phyloP scores from a whole-genome alignment of 208 protist genomes.

The Trichomonas gallinae region DNA sequence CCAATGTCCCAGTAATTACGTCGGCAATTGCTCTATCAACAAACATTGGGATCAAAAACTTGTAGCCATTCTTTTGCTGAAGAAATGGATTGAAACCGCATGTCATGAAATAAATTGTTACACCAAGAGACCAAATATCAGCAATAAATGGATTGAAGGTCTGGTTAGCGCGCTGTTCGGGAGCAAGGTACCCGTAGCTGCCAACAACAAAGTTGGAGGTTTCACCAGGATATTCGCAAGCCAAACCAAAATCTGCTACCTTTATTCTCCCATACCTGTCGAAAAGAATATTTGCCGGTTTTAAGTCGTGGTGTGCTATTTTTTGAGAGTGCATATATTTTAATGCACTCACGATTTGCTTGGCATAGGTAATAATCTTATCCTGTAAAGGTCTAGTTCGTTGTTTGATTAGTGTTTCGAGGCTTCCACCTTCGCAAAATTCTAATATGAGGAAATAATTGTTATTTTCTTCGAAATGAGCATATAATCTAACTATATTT shows the following conservation, averaged over 20 bases:
- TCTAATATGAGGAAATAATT: not conserved
- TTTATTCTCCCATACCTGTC: not conserved
- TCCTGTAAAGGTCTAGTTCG: not conserved
- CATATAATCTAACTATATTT: not conserved
- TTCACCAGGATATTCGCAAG: not conserved
- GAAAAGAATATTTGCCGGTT: not conserved
- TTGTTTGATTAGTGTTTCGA: not conserved
- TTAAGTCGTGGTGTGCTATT: not conserved
- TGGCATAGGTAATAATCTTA: not conserved
- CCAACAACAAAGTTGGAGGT: not conserved
- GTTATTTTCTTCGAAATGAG: not conserved
- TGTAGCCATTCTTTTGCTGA: not conserved
- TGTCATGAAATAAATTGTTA: not conserved
- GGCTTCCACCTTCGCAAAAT: not conserved
- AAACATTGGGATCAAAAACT: not conserved
- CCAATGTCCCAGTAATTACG: not conserved
- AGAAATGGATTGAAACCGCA: not conserved
- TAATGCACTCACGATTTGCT: not conserved
- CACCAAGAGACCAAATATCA: not conserved
- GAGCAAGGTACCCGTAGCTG: not conserved
- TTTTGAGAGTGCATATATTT: not conserved
- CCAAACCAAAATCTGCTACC: not conserved
- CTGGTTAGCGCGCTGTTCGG: not conserved
- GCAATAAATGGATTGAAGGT: not conserved
- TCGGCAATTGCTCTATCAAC: not conserved